Percentiles rank a stretch among this genome's conserved stretches.
phyloP scores from a whole-genome alignment of 2,329 filamentous ascomycete genomes.

The Trichoderma citrinoviride region DNA sequence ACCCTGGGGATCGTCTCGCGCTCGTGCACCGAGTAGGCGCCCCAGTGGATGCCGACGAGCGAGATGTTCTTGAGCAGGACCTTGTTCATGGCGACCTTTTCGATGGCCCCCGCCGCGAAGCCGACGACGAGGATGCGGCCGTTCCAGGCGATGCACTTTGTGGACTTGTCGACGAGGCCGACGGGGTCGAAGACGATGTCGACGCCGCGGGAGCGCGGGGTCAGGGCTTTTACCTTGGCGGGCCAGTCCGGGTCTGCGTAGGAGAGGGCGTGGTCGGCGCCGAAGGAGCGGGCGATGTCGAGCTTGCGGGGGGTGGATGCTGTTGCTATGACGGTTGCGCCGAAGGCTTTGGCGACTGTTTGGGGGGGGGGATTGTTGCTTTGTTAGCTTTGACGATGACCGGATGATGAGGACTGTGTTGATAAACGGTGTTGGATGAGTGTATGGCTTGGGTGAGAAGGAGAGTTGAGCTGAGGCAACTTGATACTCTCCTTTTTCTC shows the following conservation, averaged over 20 bases:
- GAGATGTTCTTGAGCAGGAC: constrained; percentile 92
- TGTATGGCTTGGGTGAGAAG: neutral
- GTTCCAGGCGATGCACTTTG: constrained; percentile 94
- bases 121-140: constrained; percentile 83
- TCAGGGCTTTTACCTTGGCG: constrained; percentile 72
- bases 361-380: neutral
- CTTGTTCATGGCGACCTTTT: constrained; percentile 90
- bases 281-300: constrained; percentile 73
- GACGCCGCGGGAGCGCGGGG: constrained; percentile 68
- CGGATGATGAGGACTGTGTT: neutral
- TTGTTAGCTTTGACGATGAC: neutral
- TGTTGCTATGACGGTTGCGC: constrained; percentile 90
- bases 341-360: constrained; percentile 77
- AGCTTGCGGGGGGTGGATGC: constrained; percentile 79
- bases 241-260: constrained; percentile 67
- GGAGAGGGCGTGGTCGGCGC: constrained; percentile 79
- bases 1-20: constrained; percentile 66
- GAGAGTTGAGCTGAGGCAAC: neutral
- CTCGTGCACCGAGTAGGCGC: constrained; percentile 74
- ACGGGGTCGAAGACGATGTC: constrained; percentile 97
- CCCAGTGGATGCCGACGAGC: constrained; percentile 89
- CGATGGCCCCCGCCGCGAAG: constrained; percentile 72
- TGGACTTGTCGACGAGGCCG: constrained; percentile 79
- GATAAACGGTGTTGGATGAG: neutral
- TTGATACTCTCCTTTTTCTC: neutral